These are phyloP conservation scores for Fusarium sp. DNA, from an alignment of 2,329 filamentous ascomycete species.

Conservation along the genomic window DNA sequence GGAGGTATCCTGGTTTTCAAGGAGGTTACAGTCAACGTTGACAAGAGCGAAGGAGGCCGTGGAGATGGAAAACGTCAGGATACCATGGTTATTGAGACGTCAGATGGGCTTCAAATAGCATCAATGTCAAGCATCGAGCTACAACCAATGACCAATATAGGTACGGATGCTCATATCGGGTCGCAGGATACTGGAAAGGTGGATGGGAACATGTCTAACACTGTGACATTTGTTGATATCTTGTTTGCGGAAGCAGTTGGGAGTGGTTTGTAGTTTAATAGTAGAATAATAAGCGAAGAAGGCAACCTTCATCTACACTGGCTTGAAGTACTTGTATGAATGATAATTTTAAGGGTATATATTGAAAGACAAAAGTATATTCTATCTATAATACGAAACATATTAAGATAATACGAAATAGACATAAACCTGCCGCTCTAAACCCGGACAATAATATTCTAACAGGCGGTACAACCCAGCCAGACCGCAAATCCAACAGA, in stretches of 20 bases:
- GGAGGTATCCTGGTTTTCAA: slow-evolving; percentile 71
- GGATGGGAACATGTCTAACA: slow-evolving; percentile 10
- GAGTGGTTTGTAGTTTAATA: background rate
- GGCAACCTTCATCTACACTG: too few species aligned
- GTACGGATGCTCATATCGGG: slow-evolving; percentile 10
- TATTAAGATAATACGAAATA: background rate
- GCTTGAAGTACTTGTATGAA: too few species aligned
- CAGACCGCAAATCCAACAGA: background rate
- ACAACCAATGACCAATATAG: slow-evolving; percentile 8
- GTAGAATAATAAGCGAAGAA: background rate
- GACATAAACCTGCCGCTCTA: background rate
- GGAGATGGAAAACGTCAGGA: background rate
- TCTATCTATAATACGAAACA: background rate
- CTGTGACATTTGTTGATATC: slow-evolving; percentile 24
- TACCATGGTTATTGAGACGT: background rate
- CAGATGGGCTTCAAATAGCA: background rate
- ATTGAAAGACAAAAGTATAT: too few species aligned
- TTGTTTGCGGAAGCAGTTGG: slow-evolving; percentile 28
- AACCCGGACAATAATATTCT: background rate
- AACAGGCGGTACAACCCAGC: background rate
- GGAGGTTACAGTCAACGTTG: slow-evolving; percentile 64
- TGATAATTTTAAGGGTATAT: too few species aligned
- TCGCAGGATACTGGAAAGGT: slow-evolving; percentile 11
- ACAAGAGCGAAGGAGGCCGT: slow-evolving; percentile 15
- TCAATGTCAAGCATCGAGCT: slow-evolving; percentile 10